These are phyloP conservation scores for Xerocomus spinulosus DNA, from an alignment of 768 basidiomycete species.

Conservation along the genomic window DNA sequence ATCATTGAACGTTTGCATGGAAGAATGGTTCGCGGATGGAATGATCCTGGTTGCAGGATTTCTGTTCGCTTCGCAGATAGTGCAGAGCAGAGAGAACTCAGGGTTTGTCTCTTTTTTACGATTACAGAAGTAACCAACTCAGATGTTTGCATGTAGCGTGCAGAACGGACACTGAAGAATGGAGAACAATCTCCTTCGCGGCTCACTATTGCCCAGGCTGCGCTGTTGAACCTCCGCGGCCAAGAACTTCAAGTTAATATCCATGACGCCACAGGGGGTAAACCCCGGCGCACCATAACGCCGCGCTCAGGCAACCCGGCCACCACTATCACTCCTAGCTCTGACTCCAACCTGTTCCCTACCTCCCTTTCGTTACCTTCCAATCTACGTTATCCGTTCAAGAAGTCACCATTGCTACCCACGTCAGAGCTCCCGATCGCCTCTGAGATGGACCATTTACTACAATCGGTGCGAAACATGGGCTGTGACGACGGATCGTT, in stretches of 20 bases:
- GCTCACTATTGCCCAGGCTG: constrained; percentile 74
- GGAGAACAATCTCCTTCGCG: constrained; percentile 60
- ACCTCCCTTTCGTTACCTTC: constrained; percentile 19
- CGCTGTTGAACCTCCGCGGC: constrained; percentile 70
- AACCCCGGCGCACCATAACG: constrained; percentile 9
- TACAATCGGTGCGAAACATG: constrained; percentile 33
- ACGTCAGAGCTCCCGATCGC: constrained; percentile 24
- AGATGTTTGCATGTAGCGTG: constrained; percentile 40
- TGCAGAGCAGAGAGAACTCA: constrained; percentile 68
- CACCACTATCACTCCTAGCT: not conserved
- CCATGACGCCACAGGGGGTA: constrained; percentile 2
- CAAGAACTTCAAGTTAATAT: constrained; percentile 41
- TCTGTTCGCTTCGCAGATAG: constrained; percentile 80
- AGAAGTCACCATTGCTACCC: constrained; percentile 14
- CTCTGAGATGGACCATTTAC: constrained; percentile 37
- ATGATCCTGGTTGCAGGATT: constrained; percentile 71
- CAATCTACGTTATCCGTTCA: constrained; percentile 16
- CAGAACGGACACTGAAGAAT: constrained; percentile 56
- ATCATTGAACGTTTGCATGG: constrained; percentile 76
- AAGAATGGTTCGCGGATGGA: constrained; percentile 74
- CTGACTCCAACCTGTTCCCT: constrained; percentile 7
- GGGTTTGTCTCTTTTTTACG: constrained; percentile 42
- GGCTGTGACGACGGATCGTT: constrained; percentile 15
- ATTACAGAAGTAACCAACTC: not conserved
- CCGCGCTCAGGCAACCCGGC: constrained; percentile 3